Conservation (phyloP, 1,139 yeast genomes). For the Debaryomyces fabryi region DNA sequence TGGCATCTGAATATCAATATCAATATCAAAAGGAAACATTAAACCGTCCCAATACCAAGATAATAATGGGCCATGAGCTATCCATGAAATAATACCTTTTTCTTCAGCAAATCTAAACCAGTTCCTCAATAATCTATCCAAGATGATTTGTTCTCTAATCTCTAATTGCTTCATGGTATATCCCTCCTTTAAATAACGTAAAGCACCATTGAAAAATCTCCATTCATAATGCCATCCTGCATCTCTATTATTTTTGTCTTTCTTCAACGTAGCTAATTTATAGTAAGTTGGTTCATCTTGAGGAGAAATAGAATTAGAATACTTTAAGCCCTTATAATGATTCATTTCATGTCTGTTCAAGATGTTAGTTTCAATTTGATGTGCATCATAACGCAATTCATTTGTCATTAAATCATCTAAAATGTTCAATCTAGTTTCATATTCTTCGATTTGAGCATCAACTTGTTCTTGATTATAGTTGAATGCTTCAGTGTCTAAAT, state of each 20-base stretch:
- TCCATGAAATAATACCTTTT: constrained; percentile 45
- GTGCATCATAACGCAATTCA: constrained; percentile 25
- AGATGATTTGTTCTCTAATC: constrained; percentile 31
- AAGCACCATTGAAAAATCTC: constrained; percentile 40
- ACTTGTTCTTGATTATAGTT: constrained; percentile 26
- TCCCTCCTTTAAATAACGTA: constrained; percentile 23
- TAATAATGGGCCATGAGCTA: constrained; percentile 55
- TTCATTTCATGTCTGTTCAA: constrained; percentile 26
- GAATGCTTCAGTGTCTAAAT: constrained; percentile 23
- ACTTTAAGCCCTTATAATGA: constrained; percentile 29
- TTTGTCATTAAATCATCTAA: constrained; percentile 28
- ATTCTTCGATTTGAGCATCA: constrained; percentile 19
- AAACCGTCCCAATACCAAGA: constrained; percentile 45
- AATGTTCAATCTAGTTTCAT: constrained; percentile 21
- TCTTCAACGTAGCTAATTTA: constrained; percentile 35
- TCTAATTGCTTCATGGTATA: constrained; percentile 30
- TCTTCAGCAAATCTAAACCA: constrained; percentile 41
- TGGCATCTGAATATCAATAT: constrained; percentile 43
- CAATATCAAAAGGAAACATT: constrained; percentile 41
- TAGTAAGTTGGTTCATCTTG: constrained; percentile 34
- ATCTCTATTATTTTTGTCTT: constrained; percentile 29
- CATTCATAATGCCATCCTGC: constrained; percentile 46
- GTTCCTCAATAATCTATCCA: constrained; percentile 35
- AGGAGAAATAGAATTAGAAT: constrained; percentile 18
- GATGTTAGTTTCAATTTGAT: constrained; percentile 15